A percentile compares a stretch with the other conserved stretches of the same genome.
Conservation (phyloP, 2,329 filamentous ascomycete genomes). For the Leptographium lundbergii region DNA sequence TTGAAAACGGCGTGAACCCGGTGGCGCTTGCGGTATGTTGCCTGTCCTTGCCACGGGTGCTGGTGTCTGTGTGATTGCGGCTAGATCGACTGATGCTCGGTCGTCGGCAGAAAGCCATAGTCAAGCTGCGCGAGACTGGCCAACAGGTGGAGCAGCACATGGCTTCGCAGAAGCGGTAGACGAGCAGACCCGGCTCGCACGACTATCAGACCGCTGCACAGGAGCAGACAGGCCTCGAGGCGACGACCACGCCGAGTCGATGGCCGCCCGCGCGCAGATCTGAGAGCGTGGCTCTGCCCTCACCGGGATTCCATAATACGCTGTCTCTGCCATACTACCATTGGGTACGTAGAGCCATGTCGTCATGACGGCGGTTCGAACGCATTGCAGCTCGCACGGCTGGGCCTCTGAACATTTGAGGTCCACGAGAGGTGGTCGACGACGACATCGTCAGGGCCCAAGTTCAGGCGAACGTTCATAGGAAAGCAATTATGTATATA, state of each 20-base stretch:
- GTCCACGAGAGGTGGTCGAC: no score
- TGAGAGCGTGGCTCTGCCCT: neutral
- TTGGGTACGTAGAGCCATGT: no score
- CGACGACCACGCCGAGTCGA: neutral
- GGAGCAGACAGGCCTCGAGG: neutral
- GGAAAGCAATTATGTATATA: neutral
- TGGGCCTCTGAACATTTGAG: no score
- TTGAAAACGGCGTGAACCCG: conserved; percentile 94
- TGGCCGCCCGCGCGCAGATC: neutral
- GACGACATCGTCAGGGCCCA: neutral
- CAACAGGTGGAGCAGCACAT: conserved; percentile 34
- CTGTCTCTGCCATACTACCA: neutral
- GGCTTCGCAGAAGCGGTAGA: conserved; percentile 11
- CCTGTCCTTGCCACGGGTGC: neutral
- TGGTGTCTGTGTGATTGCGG: neutral
- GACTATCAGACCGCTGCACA: neutral
- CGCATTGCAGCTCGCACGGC: no score
- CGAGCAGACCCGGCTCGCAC: neutral
- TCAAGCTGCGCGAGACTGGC: conserved; percentile 44
- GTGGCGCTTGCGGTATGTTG: conserved; percentile 76
- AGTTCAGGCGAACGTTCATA: neutral
- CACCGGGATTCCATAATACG: neutral
- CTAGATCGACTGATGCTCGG: neutral
- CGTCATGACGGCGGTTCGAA: no score
- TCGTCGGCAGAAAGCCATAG: conserved; percentile 39